These are phyloP conservation scores for Flaveria sonorensis DNA, from an alignment of 129 eudicot genomes.

Conservation along the genomic window DNA sequence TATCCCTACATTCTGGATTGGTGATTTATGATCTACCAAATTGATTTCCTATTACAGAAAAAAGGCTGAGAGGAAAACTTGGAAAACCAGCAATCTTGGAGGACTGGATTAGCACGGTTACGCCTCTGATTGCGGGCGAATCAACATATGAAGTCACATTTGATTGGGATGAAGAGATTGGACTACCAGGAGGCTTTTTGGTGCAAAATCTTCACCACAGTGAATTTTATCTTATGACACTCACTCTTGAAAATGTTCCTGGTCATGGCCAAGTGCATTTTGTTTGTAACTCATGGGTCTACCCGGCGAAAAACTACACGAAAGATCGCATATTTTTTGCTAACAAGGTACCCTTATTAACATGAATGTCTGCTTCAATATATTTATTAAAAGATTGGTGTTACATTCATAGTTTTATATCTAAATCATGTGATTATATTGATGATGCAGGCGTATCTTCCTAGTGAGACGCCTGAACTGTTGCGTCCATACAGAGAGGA, in stretches of 20 bases:
- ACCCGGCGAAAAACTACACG: constrained; percentile 46
- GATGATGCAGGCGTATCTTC: constrained; percentile 37
- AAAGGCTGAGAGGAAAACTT: constrained; percentile 41
- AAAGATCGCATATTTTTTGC: constrained; percentile 58
- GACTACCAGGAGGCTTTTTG: constrained; percentile 62
- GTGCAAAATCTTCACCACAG: constrained; percentile 50
- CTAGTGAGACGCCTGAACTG: constrained; percentile 34
- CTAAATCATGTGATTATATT: neutral
- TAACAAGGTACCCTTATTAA: constrained; percentile 45
- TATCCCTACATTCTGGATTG: neutral
- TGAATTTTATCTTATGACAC: constrained; percentile 65
- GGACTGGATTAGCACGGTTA: constrained; percentile 46
- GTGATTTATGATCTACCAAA: neutral
- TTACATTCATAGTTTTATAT: neutral
- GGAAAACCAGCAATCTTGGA: constrained; percentile 57
- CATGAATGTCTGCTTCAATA: neutral
- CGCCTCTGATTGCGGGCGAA: constrained; percentile 41
- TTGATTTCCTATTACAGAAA: constrained; percentile 5
- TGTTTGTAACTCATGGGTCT: constrained; percentile 72
- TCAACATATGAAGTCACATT: constrained; percentile 45
- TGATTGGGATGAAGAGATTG: constrained; percentile 57
- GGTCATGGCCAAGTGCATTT: constrained; percentile 56
- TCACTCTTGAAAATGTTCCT: constrained; percentile 62
- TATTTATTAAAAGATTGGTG: too few relatives aligned
- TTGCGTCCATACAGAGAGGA: constrained; percentile 26